Conservation (phyloP, 169 alveolate species). For the Miamiensis avidus region DNA sequence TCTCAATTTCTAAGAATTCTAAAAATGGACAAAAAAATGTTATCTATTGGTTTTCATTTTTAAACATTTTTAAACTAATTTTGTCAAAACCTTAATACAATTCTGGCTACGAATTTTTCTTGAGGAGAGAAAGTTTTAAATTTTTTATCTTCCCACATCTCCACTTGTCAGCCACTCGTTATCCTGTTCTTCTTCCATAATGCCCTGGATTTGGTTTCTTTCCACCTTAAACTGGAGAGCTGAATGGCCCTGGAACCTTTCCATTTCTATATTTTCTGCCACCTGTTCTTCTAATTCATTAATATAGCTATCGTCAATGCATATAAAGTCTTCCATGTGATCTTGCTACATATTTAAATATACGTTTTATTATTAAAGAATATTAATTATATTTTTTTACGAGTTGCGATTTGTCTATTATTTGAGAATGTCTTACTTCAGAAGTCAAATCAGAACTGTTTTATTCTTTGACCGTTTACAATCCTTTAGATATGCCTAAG, state of each 20-base stretch:
- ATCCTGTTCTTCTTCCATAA: not conserved
- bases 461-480: too few relatives aligned
- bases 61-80: too few relatives aligned
- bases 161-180: not conserved
- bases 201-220: too few relatives aligned
- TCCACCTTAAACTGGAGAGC: not conserved
- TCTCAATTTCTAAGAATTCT: not conserved
- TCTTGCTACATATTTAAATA: not conserved
- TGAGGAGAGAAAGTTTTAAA: not conserved
- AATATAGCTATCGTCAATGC: not conserved
- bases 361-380: too few relatives aligned
- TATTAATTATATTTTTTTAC: too few relatives aligned
- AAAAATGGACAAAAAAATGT: not conserved
- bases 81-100: not conserved
- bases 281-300: not conserved
- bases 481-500: too few relatives aligned
- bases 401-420: too few relatives aligned
- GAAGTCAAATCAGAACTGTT: too few relatives aligned
- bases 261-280: not conserved
- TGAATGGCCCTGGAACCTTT: not conserved
- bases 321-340: not conserved
- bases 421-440: too few relatives aligned
- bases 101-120: not conserved
- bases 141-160: too few relatives aligned
- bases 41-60: too few relatives aligned